phyloP scores from a whole-genome alignment of 73 alveolate genomes.

The Paramecium caudatum region DNA sequence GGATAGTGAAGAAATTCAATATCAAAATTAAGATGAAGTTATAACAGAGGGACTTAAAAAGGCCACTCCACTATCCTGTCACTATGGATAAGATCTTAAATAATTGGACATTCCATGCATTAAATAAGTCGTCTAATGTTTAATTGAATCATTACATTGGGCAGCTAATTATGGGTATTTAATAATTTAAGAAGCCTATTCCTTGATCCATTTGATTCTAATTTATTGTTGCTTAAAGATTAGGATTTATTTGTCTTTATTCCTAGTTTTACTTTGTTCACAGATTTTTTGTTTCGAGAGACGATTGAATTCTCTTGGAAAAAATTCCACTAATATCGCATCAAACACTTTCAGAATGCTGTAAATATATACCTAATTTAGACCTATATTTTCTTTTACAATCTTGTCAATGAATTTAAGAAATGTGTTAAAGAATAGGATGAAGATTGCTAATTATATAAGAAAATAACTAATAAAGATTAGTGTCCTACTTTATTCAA shows the following conservation, averaged over 20 bases:
- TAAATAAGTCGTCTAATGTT: neutral
- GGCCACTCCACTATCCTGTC: no score
- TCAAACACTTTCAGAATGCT: neutral
- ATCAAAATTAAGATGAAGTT: neutral
- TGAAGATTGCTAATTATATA: neutral
- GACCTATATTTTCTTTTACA: neutral
- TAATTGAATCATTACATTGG: constrained; percentile 16
- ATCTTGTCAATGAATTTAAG: neutral
- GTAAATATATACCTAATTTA: neutral
- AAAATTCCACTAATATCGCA: neutral
- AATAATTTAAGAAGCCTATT: neutral
- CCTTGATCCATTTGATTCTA: neutral
- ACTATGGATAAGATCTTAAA: neutral
- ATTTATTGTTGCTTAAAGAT: neutral
- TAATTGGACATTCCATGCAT: neutral
- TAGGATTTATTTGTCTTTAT: neutral
- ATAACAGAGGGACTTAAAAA: neutral
- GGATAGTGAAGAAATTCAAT: neutral
- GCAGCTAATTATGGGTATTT: constrained; percentile 4
- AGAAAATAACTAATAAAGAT: neutral
- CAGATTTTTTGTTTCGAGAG: neutral
- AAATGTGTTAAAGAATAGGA: neutral
- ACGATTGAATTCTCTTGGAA: neutral
- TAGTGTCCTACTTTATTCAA: neutral
- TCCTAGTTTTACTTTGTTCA: neutral